These are phyloP conservation scores for Epichloe sylvatica DNA, from an alignment of 2,329 filamentous ascomycete species.

Conservation along the genomic window DNA sequence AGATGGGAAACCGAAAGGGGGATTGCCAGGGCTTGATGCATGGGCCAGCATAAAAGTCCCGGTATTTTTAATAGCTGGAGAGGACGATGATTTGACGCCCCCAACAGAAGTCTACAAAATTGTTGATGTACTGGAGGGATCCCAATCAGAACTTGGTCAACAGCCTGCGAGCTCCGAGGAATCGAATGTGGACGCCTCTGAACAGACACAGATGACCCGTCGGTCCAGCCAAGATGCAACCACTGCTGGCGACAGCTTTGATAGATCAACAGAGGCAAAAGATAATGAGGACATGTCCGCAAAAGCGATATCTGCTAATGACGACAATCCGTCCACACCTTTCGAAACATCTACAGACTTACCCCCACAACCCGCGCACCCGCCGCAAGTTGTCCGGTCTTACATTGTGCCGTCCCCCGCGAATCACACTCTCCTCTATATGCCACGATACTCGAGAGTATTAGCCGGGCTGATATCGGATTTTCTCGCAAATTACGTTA, in stretches of 20 bases:
- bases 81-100: slow-evolving; percentile 64
- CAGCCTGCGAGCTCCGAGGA: background rate
- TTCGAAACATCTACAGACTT: slow-evolving; percentile 23
- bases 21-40: slow-evolving; percentile 52
- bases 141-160: slow-evolving; percentile 16
- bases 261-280: background rate
- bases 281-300: background rate
- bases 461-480: slow-evolving; percentile 70
- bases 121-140: slow-evolving; percentile 22
- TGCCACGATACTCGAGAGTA: slow-evolving; percentile 58
- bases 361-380: slow-evolving; percentile 34
- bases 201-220: background rate
- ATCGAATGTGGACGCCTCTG: background rate
- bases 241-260: background rate
- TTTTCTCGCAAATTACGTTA: slow-evolving; percentile 64
- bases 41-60: slow-evolving; percentile 65
- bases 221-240: background rate
- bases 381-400: slow-evolving; percentile 47
- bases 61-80: slow-evolving; percentile 64
- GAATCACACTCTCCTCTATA: slow-evolving; percentile 73
- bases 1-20: slow-evolving; percentile 42
- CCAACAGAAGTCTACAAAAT: slow-evolving; percentile 58
- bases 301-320: slow-evolving; percentile 21
- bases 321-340: slow-evolving; percentile 33
- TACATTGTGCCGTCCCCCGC: slow-evolving; percentile 58